phyloP scores from a whole-genome alignment of 2,329 filamentous ascomycete genomes.

The Verticillium dahliae region DNA sequence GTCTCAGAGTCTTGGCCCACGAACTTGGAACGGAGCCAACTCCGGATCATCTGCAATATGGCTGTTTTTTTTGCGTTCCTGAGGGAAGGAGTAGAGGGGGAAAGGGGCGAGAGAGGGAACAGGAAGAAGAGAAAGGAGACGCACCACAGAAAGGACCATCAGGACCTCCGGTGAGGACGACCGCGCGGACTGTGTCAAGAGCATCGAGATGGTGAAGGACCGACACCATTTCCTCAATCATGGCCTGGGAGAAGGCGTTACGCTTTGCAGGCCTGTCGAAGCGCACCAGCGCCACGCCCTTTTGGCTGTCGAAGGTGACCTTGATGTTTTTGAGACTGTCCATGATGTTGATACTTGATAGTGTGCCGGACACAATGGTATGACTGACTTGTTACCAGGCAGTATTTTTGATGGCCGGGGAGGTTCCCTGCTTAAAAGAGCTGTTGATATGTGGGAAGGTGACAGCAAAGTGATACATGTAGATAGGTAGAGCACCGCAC shows the following conservation, averaged over 20 bases:
- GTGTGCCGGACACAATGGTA: background rate
- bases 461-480: background rate
- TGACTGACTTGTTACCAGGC: background rate
- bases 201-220: constrained; percentile 9
- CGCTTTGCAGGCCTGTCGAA: constrained; percentile 45
- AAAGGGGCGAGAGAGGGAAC: constrained; percentile 4
- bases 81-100: constrained; percentile 11
- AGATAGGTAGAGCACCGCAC: background rate
- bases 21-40: background rate
- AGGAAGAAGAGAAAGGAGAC: constrained; percentile 1
- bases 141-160: constrained; percentile 28
- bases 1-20: background rate
- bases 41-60: background rate
- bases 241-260: constrained; percentile 48
- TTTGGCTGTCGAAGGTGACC: constrained; percentile 5
- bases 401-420: background rate
- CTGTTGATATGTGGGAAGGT: background rate
- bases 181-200: constrained; percentile 20
- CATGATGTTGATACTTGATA: constrained; percentile 3
- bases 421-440: background rate
- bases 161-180: constrained; percentile 28
- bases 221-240: constrained; percentile 37
- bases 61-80: background rate
- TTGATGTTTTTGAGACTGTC: constrained; percentile 7
- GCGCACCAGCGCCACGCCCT: constrained; percentile 8